phyloP scores from a whole-genome alignment of 2,329 filamentous ascomycete species.

The Alternaria infectoria region DNA sequence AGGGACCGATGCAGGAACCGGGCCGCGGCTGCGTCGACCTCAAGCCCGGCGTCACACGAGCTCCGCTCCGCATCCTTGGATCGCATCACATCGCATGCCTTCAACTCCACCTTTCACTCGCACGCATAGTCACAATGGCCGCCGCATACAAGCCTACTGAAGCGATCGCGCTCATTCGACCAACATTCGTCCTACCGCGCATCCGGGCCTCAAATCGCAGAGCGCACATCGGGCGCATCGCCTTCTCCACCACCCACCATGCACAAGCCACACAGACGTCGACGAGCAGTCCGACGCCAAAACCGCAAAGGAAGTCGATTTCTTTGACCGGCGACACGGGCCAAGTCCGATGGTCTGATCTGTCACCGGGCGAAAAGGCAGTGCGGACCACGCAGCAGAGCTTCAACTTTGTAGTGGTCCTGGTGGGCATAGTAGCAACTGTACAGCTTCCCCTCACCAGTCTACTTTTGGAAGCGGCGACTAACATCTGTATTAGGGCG shows the following conservation, averaged over 20 bases:
- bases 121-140: conserved; percentile 29
- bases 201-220: conserved; percentile 16
- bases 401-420: conserved; percentile 81
- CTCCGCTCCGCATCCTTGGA: conserved; percentile 14
- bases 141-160: conserved; percentile 39
- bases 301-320: conserved; percentile 69
- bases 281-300: conserved; percentile 33
- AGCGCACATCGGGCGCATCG: conserved; percentile 18
- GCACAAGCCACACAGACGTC: conserved; percentile 39
- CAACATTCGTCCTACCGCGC: conserved; percentile 30
- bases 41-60: conserved; percentile 6
- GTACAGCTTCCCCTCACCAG: conserved; percentile 54
- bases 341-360: conserved; percentile 77
- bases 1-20: conserved; percentile 20
- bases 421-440: conserved; percentile 77
- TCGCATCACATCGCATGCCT: background rate
- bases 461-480: background rate
- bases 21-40: conserved; percentile 19
- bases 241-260: conserved; percentile 35
- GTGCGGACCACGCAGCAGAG: conserved; percentile 87
- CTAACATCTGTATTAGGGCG: conserved; percentile 59
- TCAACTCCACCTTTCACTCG: background rate
- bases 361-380: conserved; percentile 78
- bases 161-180: conserved; percentile 38
- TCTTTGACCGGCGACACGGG: conserved; percentile 89